Percentiles rank a stretch among this genome's conserved stretches.
Evolutionary conservation across 1,284 basidiomycete genomes (phyloP).

Genomic region (Cutaneotrichosporon dermatis): DNA sequence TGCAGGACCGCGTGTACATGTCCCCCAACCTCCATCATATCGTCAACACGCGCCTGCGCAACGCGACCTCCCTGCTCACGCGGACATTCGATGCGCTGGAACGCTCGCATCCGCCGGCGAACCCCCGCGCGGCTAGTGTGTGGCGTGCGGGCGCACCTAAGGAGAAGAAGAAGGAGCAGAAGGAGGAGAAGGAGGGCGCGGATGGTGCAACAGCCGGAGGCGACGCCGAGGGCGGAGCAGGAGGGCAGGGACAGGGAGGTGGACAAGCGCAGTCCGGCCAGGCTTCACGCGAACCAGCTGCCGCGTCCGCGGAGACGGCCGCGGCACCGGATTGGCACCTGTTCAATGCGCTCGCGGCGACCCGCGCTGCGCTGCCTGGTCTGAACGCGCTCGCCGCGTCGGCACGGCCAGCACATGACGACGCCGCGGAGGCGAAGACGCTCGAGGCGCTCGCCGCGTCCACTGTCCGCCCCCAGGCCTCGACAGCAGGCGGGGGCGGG

Average conservation of each 20-base stretch:
- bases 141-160: constrained; percentile 27
- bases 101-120: constrained; percentile 34
- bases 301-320: too few species aligned
- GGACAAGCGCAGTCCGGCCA: too few species aligned
- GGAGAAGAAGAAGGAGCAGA: not conserved
- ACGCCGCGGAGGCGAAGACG: constrained; percentile 11
- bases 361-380: constrained; percentile 23
- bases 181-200: not conserved
- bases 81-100: constrained; percentile 33
- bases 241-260: not conserved
- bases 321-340: constrained; percentile 34
- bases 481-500: too few species aligned
- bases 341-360: constrained; percentile 34
- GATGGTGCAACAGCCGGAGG: not conserved
- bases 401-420: constrained; percentile 14
- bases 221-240: not conserved
- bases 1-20: constrained; percentile 42
- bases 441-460: constrained; percentile 13
- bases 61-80: constrained; percentile 29
- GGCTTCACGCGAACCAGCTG: too few species aligned
- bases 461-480: not conserved
- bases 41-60: constrained; percentile 29
- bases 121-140: constrained; percentile 34
- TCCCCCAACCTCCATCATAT: constrained; percentile 38
- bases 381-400: constrained; percentile 23